Percentiles rank a stretch among this genome's conserved stretches.
Evolutionary conservation across 202 grass and related monocot genomes (phyloP).

Genomic region (Cymbopogon flexuosus): DNA sequence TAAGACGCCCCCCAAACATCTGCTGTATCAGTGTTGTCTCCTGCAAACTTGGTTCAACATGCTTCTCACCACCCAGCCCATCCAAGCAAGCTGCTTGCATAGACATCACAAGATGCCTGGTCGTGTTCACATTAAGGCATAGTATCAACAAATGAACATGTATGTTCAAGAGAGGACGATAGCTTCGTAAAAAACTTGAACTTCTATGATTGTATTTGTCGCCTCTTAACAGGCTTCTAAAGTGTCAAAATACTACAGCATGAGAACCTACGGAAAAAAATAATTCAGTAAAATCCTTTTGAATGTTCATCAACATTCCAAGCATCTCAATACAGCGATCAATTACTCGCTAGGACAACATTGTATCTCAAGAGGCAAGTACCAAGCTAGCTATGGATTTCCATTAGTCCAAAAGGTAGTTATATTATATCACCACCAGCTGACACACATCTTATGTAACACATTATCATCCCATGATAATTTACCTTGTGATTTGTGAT

Average conservation of each 20-base stretch:
- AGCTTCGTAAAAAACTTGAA: background rate
- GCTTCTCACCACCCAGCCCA: slow-evolving; percentile 83
- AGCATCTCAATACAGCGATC: background rate
- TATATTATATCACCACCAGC: background rate
- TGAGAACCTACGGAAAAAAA: background rate
- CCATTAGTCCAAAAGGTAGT: background rate
- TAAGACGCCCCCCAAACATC: slow-evolving; percentile 95
- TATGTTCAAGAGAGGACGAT: slow-evolving; percentile 13
- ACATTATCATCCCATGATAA: background rate
- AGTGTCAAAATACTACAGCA: slow-evolving; percentile 8
- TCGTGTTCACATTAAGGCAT: slow-evolving; percentile 35
- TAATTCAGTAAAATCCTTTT: background rate
- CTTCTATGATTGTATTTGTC: background rate
- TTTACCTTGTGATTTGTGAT: background rate
- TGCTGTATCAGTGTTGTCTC: slow-evolving; percentile 96
- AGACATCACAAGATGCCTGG: slow-evolving; percentile 95
- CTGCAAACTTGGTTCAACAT: slow-evolving; percentile 73
- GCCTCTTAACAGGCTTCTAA: background rate
- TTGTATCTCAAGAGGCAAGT: background rate
- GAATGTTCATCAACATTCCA: background rate
- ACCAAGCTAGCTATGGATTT: background rate
- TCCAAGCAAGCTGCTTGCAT: slow-evolving; percentile 94
- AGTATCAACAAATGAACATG: slow-evolving; percentile 19
- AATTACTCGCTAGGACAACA: slow-evolving; percentile 7
- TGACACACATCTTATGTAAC: background rate